Conservation (phyloP, 257 asterid species). For the Ophiorrhiza pumila region DNA sequence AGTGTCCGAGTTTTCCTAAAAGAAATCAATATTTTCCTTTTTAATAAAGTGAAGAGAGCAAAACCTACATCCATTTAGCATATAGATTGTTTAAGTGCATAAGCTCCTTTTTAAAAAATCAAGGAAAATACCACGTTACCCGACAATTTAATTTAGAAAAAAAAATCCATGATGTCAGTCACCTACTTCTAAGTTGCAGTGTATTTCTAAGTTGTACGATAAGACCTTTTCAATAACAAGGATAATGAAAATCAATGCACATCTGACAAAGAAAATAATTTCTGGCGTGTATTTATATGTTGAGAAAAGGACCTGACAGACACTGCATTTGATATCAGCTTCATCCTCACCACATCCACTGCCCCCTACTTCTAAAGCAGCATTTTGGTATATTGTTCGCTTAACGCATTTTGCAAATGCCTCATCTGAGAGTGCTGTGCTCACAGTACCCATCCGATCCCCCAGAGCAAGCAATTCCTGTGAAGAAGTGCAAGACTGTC, state of each 20-base stretch:
- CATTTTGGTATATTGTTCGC: constrained; percentile 40
- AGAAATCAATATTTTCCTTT: background rate
- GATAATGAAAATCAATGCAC: background rate
- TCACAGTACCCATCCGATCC: constrained; percentile 90
- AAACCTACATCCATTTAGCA: background rate
- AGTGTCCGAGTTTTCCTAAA: background rate
- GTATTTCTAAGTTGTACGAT: background rate
- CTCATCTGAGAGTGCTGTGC: constrained; percentile 84
- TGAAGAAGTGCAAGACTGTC: background rate
- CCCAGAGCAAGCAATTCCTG: constrained; percentile 92
- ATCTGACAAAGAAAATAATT: background rate
- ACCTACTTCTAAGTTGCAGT: background rate
- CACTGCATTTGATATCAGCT: constrained; percentile 66
- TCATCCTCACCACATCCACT: constrained; percentile 37
- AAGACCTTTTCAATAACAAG: background rate
- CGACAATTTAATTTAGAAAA: background rate
- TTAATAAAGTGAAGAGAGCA: too few relatives aligned
- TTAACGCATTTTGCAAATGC: constrained; percentile 60
- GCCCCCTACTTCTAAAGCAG: constrained; percentile 24
- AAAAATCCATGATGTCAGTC: background rate
- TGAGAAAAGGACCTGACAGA: constrained; percentile 65
- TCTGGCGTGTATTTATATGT: background rate
- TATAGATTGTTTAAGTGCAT: background rate
- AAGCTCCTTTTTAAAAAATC: background rate
- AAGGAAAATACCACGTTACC: background rate